Conservation (phyloP, 2,329 filamentous ascomycete species). For the Claviceps sp. region DNA sequence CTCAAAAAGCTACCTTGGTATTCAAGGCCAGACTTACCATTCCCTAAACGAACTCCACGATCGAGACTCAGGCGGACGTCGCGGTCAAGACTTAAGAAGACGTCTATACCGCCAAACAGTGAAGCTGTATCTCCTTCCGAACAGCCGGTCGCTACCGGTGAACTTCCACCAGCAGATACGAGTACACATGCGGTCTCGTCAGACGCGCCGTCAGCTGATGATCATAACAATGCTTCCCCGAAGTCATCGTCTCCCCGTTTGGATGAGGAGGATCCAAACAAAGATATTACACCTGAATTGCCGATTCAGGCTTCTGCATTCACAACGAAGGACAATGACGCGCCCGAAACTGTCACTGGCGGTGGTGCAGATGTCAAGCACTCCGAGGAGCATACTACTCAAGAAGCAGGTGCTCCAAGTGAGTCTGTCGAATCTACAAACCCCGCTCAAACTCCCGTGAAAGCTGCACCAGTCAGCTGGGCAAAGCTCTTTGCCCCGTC, state of each 20-base stretch:
- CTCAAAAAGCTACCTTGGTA: conserved; percentile 41
- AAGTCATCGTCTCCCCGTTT: not conserved
- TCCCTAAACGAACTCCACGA: conserved; percentile 28
- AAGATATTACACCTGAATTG: not conserved
- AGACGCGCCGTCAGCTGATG: conserved; percentile 4
- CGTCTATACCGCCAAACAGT: conserved; percentile 22
- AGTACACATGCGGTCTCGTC: not conserved
- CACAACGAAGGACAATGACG: not conserved
- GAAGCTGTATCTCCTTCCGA: conserved; percentile 30
- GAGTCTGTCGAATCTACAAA: conserved; percentile 10
- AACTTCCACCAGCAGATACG: conserved; percentile 4
- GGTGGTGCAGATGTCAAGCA: conserved; percentile 12
- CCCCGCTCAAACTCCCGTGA: conserved; percentile 15
- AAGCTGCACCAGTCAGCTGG: conserved; percentile 24
- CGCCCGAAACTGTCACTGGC: not conserved
- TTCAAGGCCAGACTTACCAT: conserved; percentile 36
- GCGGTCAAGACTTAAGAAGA: conserved; percentile 29
- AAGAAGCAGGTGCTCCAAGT: conserved; percentile 8
- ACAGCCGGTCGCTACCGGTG: conserved; percentile 21
- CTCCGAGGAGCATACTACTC: conserved; percentile 10
- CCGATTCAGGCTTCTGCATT: not conserved
- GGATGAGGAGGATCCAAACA: not conserved
- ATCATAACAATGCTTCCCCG: not conserved
- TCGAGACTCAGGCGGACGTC: conserved; percentile 24
- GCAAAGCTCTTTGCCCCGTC: conserved; percentile 25